phyloP scores from a whole-genome alignment of 2,329 filamentous ascomycete genomes.

The Colletotrichum limetticola region DNA sequence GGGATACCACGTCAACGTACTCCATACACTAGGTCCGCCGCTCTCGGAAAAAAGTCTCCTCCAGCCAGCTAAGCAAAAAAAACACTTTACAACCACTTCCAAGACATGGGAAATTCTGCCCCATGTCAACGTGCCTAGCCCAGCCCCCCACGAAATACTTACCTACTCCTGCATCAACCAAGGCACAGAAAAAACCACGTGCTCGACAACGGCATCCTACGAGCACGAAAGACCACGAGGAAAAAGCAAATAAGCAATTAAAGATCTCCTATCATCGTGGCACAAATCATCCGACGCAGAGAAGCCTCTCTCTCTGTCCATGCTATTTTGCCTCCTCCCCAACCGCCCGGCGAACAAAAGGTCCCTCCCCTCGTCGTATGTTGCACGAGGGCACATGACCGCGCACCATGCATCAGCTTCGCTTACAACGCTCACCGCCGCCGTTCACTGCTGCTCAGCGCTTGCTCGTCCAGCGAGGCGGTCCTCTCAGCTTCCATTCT shows the following conservation, averaged over 20 bases:
- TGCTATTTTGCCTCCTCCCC: background rate
- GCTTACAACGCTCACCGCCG: conserved; percentile 28
- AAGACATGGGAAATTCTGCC: background rate
- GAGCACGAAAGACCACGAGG: background rate
- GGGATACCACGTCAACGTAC: background rate
- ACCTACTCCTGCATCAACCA: conserved; percentile 3
- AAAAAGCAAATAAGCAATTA: background rate
- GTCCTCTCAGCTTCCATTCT: background rate
- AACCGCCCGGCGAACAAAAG: conserved; percentile 4
- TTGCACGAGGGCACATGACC: conserved; percentile 32
- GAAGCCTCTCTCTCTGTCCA: background rate
- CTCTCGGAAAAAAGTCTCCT: background rate
- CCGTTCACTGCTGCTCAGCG: background rate
- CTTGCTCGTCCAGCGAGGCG: background rate
- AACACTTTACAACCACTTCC: background rate
- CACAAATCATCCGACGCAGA: conserved; percentile 13
- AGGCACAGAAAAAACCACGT: conserved; percentile 13
- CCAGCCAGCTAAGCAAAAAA: background rate
- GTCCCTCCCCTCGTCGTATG: conserved; percentile 1
- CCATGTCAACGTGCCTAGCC: background rate
- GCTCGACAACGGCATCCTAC: conserved; percentile 3
- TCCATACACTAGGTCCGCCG: background rate
- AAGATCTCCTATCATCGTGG: conserved; percentile 11
- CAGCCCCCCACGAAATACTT: background rate
- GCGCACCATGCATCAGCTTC: conserved; percentile 17